Base-by-base conservation (phyloP, 208 protist genomes). In the Crithidia brevicula region DNA sequence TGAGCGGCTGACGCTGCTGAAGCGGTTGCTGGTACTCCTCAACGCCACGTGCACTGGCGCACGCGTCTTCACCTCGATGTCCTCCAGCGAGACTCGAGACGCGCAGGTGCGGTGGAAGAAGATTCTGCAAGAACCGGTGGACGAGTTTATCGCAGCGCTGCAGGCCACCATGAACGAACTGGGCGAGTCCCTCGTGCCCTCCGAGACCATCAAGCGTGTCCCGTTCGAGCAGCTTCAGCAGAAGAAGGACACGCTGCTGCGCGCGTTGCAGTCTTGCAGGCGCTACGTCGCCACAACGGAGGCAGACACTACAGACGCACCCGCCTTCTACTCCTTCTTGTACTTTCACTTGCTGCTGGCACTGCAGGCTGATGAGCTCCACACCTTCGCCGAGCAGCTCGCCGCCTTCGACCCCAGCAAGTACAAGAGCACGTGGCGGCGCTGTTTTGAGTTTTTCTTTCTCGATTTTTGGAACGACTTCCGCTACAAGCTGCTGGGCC, bases 301-400 rank as follows among this genome's bases (percentile, higher is more conserved):
- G 2, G 28, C 67, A 2, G 50, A 67, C 18, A 53, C 58, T 4
- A 65, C 45, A 3, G 71, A 82, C 53, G 64, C 57, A n/a, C 60
- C 76, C 13, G 71, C 79, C 22, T 74, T 80, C 72, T 86, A 86
- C 57, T 75, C 77, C 25, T 77, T 81, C 46, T 9, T 82, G 31
- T 78, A 83, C 51, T 88, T 88, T 71, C 83, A 88, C 47, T 71
- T 82, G 38, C 73, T 85, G 46, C 68, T 88, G 59, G 62, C 75
- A 16, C 64, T 88, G 36, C 62, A 85, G 28, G 72, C 74, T 1
- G 83, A 88, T 60, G 79, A 88, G 57, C 57, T 89, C 27, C 65
- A 78, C 49, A 79, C 78, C 53, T 85, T 82, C 27, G 72, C 38
- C n/a, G 76, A 89, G n/a, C 53, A 77, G 46, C 79, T 85, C 66